Base-by-base conservation (phyloP, 208 protist species). In the Leishmania martiniquensis region DNA sequence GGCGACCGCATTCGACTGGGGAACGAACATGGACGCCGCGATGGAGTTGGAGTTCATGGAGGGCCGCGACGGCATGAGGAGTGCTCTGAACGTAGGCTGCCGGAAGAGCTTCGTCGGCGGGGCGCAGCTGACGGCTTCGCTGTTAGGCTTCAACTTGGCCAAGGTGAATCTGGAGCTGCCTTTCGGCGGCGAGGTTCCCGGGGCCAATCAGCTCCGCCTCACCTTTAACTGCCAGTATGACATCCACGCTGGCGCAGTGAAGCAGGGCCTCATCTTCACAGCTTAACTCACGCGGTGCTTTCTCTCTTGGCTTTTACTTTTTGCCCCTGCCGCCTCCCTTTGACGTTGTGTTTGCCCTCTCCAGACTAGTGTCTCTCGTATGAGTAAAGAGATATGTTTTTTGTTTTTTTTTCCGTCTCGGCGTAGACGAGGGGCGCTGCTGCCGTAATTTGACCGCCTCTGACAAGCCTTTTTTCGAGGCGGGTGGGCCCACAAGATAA, bases 21-120 rank as follows among this genome's bases (percentile, higher is more conserved):
- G 75, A 17, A 68, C 77, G 42, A 93, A 89, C 82, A 87, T 86
- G 51, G 91, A 96, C 52, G 83, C 83, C 34, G 90, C 87, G 22
- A 87, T 94, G 32, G 87, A 96, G 76, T 81, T 98, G 29, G 94
- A 96, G 78, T 93, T 93, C 83, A 87, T 86, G 62, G 85, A 95
- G 75, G 83, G 78, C 51, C 85, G 89, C 20, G 77, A 93, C 32
- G 89, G 79, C 59, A 92, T 92, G 91, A 59, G 72, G 60, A 93
- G 83, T 55, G 73, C 84, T 17, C 72, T 97, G 34, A 96, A 91
- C 76, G 69, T 97, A 67, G 94, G 92, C 77, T 84, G 84, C 75
- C 71, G 81, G 9, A 92, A 87, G 67, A 74, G 84, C 44, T 96
- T 97, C 76, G 81, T 96, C 66, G 92, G 91, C 42, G 93, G 92